Conservation (phyloP, 2,329 filamentous ascomycete genomes). For the Nigrospora sphaerica region DNA sequence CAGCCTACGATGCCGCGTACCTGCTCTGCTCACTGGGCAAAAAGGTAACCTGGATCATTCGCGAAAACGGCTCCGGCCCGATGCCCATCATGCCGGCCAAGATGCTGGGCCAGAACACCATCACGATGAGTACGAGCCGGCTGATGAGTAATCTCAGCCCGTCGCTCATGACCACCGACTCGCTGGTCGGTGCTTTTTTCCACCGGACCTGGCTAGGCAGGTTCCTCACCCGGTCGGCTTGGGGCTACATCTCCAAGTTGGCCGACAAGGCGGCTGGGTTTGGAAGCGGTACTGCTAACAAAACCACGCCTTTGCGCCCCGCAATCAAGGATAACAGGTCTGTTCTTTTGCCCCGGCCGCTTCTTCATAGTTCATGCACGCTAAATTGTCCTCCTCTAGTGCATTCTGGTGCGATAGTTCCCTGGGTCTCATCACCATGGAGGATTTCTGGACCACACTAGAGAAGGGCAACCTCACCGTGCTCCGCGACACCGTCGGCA, state of each 20-base stretch:
- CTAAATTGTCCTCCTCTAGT: not conserved
- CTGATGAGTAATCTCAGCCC: constrained; percentile 7
- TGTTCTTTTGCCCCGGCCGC: not conserved
- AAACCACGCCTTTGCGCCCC: constrained; percentile 1
- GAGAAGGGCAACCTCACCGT: constrained; percentile 4
- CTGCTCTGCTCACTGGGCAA: constrained; percentile 6
- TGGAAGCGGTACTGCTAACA: not conserved
- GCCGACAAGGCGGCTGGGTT: constrained; percentile 2
- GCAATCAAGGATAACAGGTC: constrained; percentile 1
- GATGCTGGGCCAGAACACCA: constrained; percentile 4
- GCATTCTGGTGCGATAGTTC: constrained; percentile 7
- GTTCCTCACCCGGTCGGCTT: constrained; percentile 1
- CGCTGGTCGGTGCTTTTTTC: constrained; percentile 2
- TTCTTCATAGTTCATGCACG: not conserved
- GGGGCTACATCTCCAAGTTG: constrained; percentile 1
- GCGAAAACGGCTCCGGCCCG: constrained; percentile 5
- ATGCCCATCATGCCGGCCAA: constrained; percentile 8
- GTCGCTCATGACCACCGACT: constrained; percentile 6
- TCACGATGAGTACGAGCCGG: constrained; percentile 2
- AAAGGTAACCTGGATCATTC: constrained; percentile 9
- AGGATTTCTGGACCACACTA: constrained; percentile 8
- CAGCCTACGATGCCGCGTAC: constrained; percentile 9
- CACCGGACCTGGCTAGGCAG: constrained; percentile 2
- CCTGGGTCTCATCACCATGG: constrained; percentile 7
- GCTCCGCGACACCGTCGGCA: constrained; percentile 4